Base-by-base conservation (phyloP, 2,329 filamentous ascomycete species). In the Sclerotinia sclerotiorum region DNA sequence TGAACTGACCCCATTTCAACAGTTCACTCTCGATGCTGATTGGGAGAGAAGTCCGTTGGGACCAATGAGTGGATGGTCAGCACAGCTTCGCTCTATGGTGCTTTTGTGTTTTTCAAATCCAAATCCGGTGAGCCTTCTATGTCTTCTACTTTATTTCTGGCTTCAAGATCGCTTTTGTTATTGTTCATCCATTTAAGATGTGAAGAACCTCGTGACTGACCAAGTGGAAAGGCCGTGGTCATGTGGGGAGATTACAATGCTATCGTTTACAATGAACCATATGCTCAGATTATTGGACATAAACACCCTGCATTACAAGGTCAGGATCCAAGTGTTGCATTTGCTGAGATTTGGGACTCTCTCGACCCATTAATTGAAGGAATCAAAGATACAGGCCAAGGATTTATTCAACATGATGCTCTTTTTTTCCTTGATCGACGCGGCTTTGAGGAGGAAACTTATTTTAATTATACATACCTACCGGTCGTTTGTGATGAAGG, bases 391-490 rank as follows among this genome's bases (percentile, higher is more conserved):
- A 89, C 88, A 5, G 92, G 91, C 1, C 87, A 92, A 78, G 89
- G 91, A 0, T 91, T 89, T 0, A 90, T 93, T 87, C 93, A 93
- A 76, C 87, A 93, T 70, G 90, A 94, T 73, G 90, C 94, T 70
- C 87, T 87, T 24, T n/a, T 65, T 65, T 11, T 56, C 11, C 3
- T 65, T 21, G 17, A 35, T 19, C 62, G 62, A 17, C 35, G 42
- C 4, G 48, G 35, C 2, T 65, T 65, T 17, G 48, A 55, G 0
- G 91, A 95, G 77, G 92, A 95, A 76, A 88, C 90, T 0, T 94
- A 91, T 76, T 94, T 93, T 77, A 91, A 89, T 52, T 94, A 91
- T 91, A 90, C 87, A 1, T 87, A 94, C 57, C 89, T 93, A n/a
- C 92, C 92, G 0, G 82, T 94, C 70, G 87, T 94, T 3, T 91